Base-by-base conservation (phyloP, 129 eudicot genomes). In the Logfia minima region DNA sequence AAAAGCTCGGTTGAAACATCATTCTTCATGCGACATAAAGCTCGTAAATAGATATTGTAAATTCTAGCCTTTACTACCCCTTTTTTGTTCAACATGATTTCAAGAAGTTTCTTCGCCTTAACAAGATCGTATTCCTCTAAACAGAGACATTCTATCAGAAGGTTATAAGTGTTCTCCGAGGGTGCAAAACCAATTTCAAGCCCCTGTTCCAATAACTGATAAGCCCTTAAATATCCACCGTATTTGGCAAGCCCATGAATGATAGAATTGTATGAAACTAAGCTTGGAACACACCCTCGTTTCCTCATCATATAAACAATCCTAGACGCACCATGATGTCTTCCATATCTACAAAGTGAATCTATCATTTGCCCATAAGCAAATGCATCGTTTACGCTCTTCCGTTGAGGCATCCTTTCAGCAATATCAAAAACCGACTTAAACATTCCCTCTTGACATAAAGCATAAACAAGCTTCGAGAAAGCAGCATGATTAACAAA, bases 281-380 rank as follows among this genome's bases (percentile, higher is more conserved):
- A 68, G 73, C 98, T 85, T 17, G 96, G 97, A 1, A 45, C 73
- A 26, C 68, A 63, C 31, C 90, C 92, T 71, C 81, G 84, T 79
- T 87, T 91, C 75, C 84, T 86, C 98, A 91, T 94, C 53, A 95
- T 83, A 81, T 95, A 89, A 48, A 86, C 86, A 29, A 95, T 88
- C 83, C 97, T 91, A 0, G 99, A 85, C 4, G 99, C 99, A 43
- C 92, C 97, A 71, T 91, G 90, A 70, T 80, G 80, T 85, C 90
- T 86, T 75, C 87, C 92, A 71, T 60, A 85, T 76, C 74, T 78
- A 82, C 97, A 91, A 16, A 95, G 86, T 1, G 99, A 85, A 77
- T 95, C 90, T 53, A 95, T 83, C 94, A 95, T 88, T 61, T 91
- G 80, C 32, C 85, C 92, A 61, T 92, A 95, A 32, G 96, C 92